Evolutionary conservation across 73 alveolate species (phyloP), one percentile per base, ranked within the genome.

Genomic region (Paramecium primaurelia): DNA sequence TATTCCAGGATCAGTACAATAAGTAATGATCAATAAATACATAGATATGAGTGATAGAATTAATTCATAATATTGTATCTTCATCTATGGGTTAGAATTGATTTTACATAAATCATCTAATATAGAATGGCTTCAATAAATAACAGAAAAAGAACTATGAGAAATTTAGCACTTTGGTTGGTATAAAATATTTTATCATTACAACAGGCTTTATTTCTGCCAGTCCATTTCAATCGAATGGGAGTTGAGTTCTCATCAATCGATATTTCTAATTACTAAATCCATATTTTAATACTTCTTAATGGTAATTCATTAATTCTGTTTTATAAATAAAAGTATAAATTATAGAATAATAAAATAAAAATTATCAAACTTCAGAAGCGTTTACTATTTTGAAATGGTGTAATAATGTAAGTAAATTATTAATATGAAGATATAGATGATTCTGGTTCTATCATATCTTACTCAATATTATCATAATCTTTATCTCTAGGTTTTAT

Each of bases 1-100:
- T 4, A 89, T 73, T 69, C 94, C 94, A 25, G 94, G 94, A 71
- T 89, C 94, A n/a, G 84, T 89, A 44, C 42, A 28, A 64, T 64
- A 64, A 32, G 84, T 64, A 64, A 25, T 36, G 12, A 64, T 64
- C 47, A 64, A 64, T 28, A 64, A 64, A 34, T 28, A 64, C 0
- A 64, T 64, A 14, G 84, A 64, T 64, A 64, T 9, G 3, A 64
- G 22, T 28, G 84, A 64, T 34, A 64, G 84, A 34, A 26, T 3
- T 10, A 64, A 34, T 34, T 64, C 84, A 32, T 28, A 26, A 28
- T 64, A 64, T 32, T 64, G 9, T 12, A 28, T 12, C 28, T 28
- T 64, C 84, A 64, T 64, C 84, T 64, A 32, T 30, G 12, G 7
- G 2, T 28, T 14, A 14, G 10, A 3, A 14, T 64, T 10, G 9